phyloP scores from a whole-genome alignment of 257 asterid species.

The Capsicum pubescens region DNA sequence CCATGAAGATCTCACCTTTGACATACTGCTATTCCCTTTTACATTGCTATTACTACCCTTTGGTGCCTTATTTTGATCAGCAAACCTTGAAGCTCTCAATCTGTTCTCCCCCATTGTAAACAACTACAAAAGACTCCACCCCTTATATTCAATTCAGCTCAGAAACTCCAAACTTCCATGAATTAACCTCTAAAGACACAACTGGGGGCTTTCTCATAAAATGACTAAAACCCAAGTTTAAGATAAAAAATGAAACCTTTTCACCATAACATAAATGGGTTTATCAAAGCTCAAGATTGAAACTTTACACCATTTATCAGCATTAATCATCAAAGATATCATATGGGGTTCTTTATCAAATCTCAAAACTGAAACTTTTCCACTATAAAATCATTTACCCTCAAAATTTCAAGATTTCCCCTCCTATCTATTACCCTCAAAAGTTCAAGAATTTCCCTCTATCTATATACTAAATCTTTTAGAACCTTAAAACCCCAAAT shows the following conservation, averaged over 20 bases:
- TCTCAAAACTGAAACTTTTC: constrained; percentile 13
- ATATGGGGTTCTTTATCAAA: constrained; percentile 2
- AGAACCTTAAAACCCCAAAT: neutral
- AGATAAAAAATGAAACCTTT: neutral
- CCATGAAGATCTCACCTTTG: constrained; percentile 84
- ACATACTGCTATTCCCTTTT: constrained; percentile 55
- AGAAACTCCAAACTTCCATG: neutral
- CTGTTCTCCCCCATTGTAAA: constrained; percentile 64
- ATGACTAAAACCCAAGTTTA: neutral
- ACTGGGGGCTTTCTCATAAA: neutral
- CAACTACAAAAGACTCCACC: constrained; percentile 26
- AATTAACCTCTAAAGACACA: neutral
- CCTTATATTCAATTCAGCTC: neutral
- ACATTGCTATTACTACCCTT: constrained; percentile 46
- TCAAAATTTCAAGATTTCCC: neutral
- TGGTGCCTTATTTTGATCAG: constrained; percentile 70
- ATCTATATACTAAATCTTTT: neutral
- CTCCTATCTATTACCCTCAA: neutral
- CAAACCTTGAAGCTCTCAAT: constrained; percentile 59
- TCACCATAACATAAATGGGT: neutral
- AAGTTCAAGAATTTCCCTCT: neutral
- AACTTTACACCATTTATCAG: neutral
- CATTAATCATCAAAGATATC: neutral
- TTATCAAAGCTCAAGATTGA: neutral
- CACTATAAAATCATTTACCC: neutral